Conservation (phyloP, 306 rosid species). For the Cicer judaicum region DNA sequence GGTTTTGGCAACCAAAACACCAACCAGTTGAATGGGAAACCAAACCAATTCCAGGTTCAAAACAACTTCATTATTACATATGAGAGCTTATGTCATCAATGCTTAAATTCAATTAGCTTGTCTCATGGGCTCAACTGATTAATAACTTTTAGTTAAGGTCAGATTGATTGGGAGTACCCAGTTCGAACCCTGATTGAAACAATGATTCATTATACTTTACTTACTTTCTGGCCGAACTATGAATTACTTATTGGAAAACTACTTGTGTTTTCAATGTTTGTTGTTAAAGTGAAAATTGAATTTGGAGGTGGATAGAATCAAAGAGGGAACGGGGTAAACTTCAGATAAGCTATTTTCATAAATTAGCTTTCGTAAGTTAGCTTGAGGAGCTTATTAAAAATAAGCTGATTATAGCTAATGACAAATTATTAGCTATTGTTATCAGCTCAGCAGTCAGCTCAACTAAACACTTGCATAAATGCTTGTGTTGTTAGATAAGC, state of each 20-base stretch:
- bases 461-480: neutral
- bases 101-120: neutral
- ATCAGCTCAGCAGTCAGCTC: neutral
- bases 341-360: neutral
- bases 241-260: neutral
- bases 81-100: neutral
- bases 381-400: neutral
- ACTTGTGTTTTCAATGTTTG: neutral
- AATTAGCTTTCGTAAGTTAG: neutral
- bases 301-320: neutral
- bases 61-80: neutral
- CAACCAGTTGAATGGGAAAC: constrained; percentile 52
- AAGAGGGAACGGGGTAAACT: neutral
- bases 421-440: neutral
- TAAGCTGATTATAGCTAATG: neutral
- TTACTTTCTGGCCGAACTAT: too few species aligned
- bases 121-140: too few species aligned
- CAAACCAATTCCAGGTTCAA: constrained; percentile 64
- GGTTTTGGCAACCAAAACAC: constrained; percentile 75
- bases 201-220: too few species aligned
- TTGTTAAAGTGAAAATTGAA: neutral
- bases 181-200: too few species aligned
- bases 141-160: too few species aligned
- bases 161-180: too few species aligned
- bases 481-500: neutral